These are phyloP conservation scores for Chaetomium sp. DNA, from an alignment of 2,329 filamentous ascomycete genomes.

Conservation along the genomic window DNA sequence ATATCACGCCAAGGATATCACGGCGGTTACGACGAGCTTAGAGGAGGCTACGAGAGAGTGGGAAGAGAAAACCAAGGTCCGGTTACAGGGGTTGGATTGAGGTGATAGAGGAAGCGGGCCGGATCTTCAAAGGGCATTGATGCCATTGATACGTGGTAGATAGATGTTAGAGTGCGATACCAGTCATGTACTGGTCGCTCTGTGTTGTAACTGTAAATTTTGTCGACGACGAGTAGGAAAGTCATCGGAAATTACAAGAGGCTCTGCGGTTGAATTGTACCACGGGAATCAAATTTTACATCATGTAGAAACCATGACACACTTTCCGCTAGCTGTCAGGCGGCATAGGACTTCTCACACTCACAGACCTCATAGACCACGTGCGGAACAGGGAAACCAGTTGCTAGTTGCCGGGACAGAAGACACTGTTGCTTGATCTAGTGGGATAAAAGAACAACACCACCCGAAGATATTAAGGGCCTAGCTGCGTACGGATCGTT, in stretches of 20 bases:
- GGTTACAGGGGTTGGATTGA: background rate
- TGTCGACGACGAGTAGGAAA: too few species aligned
- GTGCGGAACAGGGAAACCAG: too few species aligned
- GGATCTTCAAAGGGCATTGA: too few species aligned
- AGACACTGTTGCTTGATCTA: constrained; percentile 6
- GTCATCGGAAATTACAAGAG: too few species aligned
- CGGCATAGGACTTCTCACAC: background rate
- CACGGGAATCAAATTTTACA: too few species aligned
- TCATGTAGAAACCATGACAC: too few species aligned
- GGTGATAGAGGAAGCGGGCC: background rate
- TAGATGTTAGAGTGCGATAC: too few species aligned
- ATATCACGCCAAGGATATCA: constrained; percentile 22
- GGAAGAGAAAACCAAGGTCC: constrained; percentile 16
- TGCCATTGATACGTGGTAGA: too few species aligned
- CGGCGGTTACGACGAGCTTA: constrained; percentile 14
- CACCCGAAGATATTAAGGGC: background rate
- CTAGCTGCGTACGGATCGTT: background rate
- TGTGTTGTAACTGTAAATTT: too few species aligned
- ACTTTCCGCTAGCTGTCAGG: too few species aligned
- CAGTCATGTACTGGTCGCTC: too few species aligned
- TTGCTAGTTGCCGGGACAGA: background rate
- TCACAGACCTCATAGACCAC: background rate
- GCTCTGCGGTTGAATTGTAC: too few species aligned
- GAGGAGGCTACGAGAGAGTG: constrained; percentile 19
- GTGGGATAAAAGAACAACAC: constrained; percentile 2